Base-by-base conservation (phyloP, 306 rosid species). In the Glycyrrhiza uralensis region DNA sequence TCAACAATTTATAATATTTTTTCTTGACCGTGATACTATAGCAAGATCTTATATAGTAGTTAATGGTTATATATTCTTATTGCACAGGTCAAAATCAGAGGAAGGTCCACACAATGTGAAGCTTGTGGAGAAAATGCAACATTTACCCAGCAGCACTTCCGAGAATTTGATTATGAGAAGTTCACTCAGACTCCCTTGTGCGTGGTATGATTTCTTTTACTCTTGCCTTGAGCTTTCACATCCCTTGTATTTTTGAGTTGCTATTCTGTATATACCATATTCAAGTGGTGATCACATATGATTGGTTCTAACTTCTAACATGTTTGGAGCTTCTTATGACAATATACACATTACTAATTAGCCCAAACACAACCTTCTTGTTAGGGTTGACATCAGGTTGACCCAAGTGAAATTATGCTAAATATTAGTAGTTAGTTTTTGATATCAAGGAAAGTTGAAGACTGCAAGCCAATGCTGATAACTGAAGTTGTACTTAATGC, bases 21-120 rank as follows among this genome's bases (percentile, higher is more conserved):
- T 29, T 51, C 18, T 0, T 42, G 32, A 32, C 4, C 61, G 26
- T 49, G 54, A 32, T 32, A 11, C 24, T 3, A 13, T 23, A 8
- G 47, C 61, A 22, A 14, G 65, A 56, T 61, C 52, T 26, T 67
- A 13, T 29, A 51, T 62, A 18, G 39, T 57, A 71, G 45, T 30
- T 50, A 22, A 26, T 66, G 15, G 65, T 52, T 28, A 51, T 35
- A 46, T 22, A 14, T 45, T 72, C 56, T 73, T 75, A 26, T 17
- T 76, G 58, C 79, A 29, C 87, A 94, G 99, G 97, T 94, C 68
- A 91, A 87, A 87, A 87, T 94, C 79, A 89, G 97, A 60, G 97
- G 99, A 82, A 94, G 90, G 74, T 91, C 96, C 26, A 35, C 13
- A 42, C 82, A 86, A 12, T 94, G 99, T 62, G 88, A 84, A 81